Conservation (phyloP, 2,329 filamentous ascomycete species). For the Trichoderma guizhouense region DNA sequence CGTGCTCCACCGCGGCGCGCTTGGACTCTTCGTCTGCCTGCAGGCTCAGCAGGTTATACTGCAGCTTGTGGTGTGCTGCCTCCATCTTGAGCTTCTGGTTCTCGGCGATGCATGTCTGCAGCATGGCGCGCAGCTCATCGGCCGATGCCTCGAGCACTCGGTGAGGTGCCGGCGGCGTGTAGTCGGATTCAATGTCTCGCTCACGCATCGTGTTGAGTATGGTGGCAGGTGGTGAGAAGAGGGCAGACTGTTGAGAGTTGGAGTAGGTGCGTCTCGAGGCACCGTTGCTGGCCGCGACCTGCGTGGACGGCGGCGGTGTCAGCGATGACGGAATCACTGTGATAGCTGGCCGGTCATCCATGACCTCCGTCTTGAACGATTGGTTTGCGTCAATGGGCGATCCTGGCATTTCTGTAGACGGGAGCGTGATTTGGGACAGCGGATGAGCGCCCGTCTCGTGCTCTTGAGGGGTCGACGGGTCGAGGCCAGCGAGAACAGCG, state of each 20-base stretch:
- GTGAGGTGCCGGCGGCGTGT: slow-evolving; percentile 44
- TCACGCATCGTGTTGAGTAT: slow-evolving; percentile 35
- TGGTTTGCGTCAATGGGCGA: slow-evolving; percentile 49
- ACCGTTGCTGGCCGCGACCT: slow-evolving; percentile 36
- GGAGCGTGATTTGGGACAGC: slow-evolving; percentile 53
- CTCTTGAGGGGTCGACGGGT: slow-evolving; percentile 33
- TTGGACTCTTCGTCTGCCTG: slow-evolving; percentile 83
- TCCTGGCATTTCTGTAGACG: slow-evolving; percentile 53
- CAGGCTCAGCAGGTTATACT: slow-evolving; percentile 78
- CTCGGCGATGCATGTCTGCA: slow-evolving; percentile 53
- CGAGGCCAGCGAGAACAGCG: slow-evolving; percentile 32
- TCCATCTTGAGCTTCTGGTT: slow-evolving; percentile 69
- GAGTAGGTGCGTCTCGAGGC: slow-evolving; percentile 32
- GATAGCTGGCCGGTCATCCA: slow-evolving; percentile 44
- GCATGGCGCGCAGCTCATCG: slow-evolving; percentile 56
- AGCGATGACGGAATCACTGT: slow-evolving; percentile 55
- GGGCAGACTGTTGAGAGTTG: slow-evolving; percentile 45
- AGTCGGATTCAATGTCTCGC: slow-evolving; percentile 37
- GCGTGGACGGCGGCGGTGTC: slow-evolving; percentile 56
- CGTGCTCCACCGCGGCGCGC: slow-evolving; percentile 84
- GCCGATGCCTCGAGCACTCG: slow-evolving; percentile 51
- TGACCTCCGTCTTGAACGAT: slow-evolving; percentile 50
- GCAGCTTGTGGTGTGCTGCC: slow-evolving; percentile 84
- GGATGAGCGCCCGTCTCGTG: slow-evolving; percentile 29
- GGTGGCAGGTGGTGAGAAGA: slow-evolving; percentile 55